Evolutionary conservation across 2,329 filamentous ascomycete species (phyloP), one percentile per base, ranked within the genome.

Genomic region (Pseudogymnoascus sp.): DNA sequence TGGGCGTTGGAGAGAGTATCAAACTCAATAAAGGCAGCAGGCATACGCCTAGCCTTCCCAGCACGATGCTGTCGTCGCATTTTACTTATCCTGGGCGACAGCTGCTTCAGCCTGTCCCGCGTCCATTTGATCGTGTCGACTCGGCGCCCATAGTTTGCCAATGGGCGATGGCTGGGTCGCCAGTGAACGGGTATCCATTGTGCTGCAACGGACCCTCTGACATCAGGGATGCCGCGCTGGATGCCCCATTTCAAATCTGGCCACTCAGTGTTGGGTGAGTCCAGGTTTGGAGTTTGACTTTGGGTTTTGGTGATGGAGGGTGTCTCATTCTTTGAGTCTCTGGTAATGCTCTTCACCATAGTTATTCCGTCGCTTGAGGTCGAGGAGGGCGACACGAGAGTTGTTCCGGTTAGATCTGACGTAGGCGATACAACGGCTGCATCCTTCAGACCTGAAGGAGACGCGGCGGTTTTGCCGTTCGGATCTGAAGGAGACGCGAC

Each of bases 1-100:
- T 88, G 85, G 3, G 85, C 85, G 61, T 83, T 82, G 34, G 77
- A 72, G 63, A 85, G 80, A 2, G 76, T 78, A 60, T 79, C 76
- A 67, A 86, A 88, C 63, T 88, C 83, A 28, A 88, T 81, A 65
- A 88, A 88, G 7, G 84, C 81, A 2, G 84, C 80, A 38, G 81
- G 79, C 58, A 83, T 75, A 61, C 76, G 74, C 61, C 77, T 76
- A 1, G 72, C 78, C 48, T 85, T 75, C 34, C 81, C 76, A 52
- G 74, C 73, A 60, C 77, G 64, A 57, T 71, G 69, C 34, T 69
- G 63, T 30, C 66, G 65, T 13, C 70, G 65, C 13, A 72, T 23
- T 57, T 71, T 70, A 33, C 58, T 64, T 37, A 73, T 73, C 41
- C 67, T 63, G 3, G 65, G 66, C 5, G 65, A 66, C 8, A 73